Base-by-base conservation (phyloP, 75 land plant species). In the Isoetes taiwanensis region DNA sequence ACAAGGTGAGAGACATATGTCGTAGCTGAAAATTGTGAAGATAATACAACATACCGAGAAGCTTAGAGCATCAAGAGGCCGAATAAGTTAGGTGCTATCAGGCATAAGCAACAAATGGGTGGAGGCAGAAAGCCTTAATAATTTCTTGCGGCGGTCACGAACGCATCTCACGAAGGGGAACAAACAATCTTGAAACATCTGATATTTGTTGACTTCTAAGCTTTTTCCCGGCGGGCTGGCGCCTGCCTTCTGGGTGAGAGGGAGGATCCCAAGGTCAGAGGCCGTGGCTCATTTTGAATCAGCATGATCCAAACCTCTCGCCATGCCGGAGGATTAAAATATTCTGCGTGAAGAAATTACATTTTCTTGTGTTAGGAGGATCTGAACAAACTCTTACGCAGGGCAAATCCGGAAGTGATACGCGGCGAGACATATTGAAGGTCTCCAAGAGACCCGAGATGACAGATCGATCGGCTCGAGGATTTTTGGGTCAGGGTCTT, bases 261-360 rank as follows among this genome's bases (percentile, higher is more conserved):
- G 87, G 8, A 94, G 97, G 53, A 86, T 94, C 94, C 94, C 86
- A 5, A 80, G 82, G 34, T 88, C 71, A 10, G 34, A 61, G 14
- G 85, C 85, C 28, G 53, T 67, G 5, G 35, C n/a, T 93, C 97
- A 91, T 5, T 43, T 17, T 37, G 66, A 76, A 23, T 83, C 85
- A 38, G 62, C 61, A 64, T 65, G 69, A 67, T 91, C 97, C n/a
- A 32, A 73, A 27, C 11, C 94, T 70, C 37, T 91, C 97, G 34
- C 94, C 97, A 57, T 91, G 97, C 38, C 97, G 32, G 83, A 91
- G 80, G 34, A 91, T 81, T 57, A 80, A 53, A 20, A 91, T 67
- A 62, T 80, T 69, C 70, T 85, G 90, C n/a, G n/a, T n/a, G n/a
- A n/a, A n/a, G n/a, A n/a, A n/a, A n/a, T n/a, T n/a, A n/a, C n/a